phyloP scores from a whole-genome alignment of 768 basidiomycete species.

The Dentipellis sp. region DNA sequence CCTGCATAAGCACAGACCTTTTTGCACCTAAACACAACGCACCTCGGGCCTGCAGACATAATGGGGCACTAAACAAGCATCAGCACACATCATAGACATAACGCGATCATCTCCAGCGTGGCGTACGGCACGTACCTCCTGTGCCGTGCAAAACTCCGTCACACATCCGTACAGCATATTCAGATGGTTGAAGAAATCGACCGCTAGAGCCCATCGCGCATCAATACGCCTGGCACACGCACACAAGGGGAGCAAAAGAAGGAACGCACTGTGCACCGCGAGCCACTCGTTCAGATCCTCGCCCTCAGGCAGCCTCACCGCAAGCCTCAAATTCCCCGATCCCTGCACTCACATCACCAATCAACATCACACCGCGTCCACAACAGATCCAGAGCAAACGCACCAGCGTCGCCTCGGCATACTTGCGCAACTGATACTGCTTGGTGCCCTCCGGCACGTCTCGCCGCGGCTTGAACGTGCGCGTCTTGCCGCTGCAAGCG shows the following conservation, averaged over 20 bases:
- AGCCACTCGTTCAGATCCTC: slow-evolving; percentile 99
- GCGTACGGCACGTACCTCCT: slow-evolving; percentile 52
- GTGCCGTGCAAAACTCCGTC: slow-evolving; percentile 93
- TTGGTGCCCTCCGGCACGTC: slow-evolving; percentile 94
- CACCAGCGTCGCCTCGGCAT: slow-evolving; percentile 91
- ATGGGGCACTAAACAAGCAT: slow-evolving; percentile 64
- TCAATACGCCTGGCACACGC: neutral
- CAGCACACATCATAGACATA: neutral
- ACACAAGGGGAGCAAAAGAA: neutral
- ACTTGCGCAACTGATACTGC: slow-evolving; percentile 97
- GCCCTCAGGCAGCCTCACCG: slow-evolving; percentile 91
- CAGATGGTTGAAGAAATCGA: slow-evolving; percentile 99
- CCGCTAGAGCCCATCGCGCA: slow-evolving; percentile 44
- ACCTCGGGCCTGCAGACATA: slow-evolving; percentile 95
- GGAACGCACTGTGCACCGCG: slow-evolving; percentile 82
- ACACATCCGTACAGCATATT: slow-evolving; percentile 99
- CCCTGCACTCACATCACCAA: slow-evolving; percentile 41
- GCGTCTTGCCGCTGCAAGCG: slow-evolving; percentile 68
- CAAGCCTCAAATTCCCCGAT: slow-evolving; percentile 87
- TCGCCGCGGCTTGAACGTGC: slow-evolving; percentile 94
- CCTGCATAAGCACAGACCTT: no score
- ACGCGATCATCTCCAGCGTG: neutral
- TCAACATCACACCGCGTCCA: neutral
- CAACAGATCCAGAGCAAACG: slow-evolving; percentile 10
- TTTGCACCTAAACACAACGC: slow-evolving; percentile 15